Conservation (phyloP, 257 asterid genomes). For the Galeopsis tetrahit region DNA sequence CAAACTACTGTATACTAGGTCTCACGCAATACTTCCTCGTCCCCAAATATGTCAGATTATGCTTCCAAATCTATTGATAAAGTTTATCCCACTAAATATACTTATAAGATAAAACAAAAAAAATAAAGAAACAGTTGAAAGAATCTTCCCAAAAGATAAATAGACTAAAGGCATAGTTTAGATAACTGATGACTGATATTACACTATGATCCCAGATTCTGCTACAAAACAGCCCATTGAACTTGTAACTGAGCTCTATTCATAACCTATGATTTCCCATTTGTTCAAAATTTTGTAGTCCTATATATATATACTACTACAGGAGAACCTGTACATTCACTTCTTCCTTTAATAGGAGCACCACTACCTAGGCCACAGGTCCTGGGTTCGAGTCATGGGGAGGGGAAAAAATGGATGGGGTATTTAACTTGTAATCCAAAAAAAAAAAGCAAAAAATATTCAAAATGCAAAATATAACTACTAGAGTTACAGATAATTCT, state of each 20-base stretch:
- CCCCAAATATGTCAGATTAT: no score
- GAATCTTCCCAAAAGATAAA: neutral
- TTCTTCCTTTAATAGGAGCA: slow-evolving; percentile 23
- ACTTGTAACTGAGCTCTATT: slow-evolving; percentile 24
- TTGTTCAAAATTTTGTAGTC: slow-evolving; percentile 26
- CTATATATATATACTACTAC: slow-evolving; percentile 26
- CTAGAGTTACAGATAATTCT: slow-evolving; percentile 16
- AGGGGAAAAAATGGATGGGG: no score
- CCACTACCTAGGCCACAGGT: no score
- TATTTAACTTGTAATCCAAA: no score
- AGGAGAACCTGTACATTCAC: slow-evolving; percentile 26
- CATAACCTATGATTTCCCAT: slow-evolving; percentile 1
- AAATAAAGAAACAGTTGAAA: slow-evolving; percentile 12
- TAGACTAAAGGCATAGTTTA: neutral
- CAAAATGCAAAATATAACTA: slow-evolving; percentile 16
- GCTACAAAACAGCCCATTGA: slow-evolving; percentile 21
- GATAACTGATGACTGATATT: slow-evolving; percentile 2
- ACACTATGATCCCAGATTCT: slow-evolving; percentile 13
- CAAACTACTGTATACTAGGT: no score
- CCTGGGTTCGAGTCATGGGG: no score
- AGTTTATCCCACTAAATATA: no score
- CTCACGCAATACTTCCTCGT: no score
- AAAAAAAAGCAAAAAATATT: slow-evolving; percentile 24
- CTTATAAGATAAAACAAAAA: neutral
- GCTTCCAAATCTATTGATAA: no score